phyloP scores from a whole-genome alignment of 164 flowering plant genomes.

The Liriodendron chinense region DNA sequence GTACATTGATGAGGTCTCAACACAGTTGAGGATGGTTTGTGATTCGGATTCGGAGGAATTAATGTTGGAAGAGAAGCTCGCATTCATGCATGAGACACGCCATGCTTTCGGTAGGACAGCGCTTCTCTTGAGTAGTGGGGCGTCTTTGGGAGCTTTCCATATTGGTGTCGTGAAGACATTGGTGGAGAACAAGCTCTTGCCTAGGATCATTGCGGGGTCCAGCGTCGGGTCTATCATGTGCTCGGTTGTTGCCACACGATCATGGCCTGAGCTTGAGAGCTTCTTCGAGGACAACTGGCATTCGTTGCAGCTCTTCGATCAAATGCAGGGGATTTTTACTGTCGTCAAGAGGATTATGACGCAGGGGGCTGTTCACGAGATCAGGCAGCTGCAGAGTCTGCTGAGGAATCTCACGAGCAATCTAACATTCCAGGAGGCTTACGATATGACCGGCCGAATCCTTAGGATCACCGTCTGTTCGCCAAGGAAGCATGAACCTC shows the following conservation, averaged over 20 bases:
- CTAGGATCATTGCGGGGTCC: slow-evolving; percentile 91
- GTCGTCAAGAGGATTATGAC: slow-evolving; percentile 84
- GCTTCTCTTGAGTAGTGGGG: slow-evolving; percentile 92
- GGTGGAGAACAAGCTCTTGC: slow-evolving; percentile 87
- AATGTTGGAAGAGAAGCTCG: slow-evolving; percentile 82
- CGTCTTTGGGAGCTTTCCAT: slow-evolving; percentile 93
- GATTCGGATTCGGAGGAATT: slow-evolving; percentile 89
- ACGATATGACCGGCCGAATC: slow-evolving; percentile 94
- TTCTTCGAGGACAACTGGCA: slow-evolving; percentile 92
- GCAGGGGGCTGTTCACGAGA: slow-evolving; percentile 87
- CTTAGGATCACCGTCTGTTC: slow-evolving; percentile 97
- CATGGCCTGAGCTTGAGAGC: slow-evolving; percentile 97
- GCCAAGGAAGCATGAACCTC: slow-evolving; percentile 97
- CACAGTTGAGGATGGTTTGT: slow-evolving; percentile 89
- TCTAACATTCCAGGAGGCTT: slow-evolving; percentile 97
- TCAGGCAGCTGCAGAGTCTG: slow-evolving; percentile 79
- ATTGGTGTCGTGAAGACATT: slow-evolving; percentile 89
- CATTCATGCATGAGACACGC: slow-evolving; percentile 94
- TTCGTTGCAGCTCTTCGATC: slow-evolving; percentile 84
- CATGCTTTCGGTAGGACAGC: slow-evolving; percentile 99
- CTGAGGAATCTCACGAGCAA: slow-evolving; percentile 83
- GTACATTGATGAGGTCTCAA: slow-evolving; percentile 96
- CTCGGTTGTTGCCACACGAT: slow-evolving; percentile 80
- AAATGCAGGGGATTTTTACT: slow-evolving; percentile 86
- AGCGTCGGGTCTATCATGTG: slow-evolving; percentile 96